phyloP scores from a whole-genome alignment of 192 early-diverging fungal species.

The Backusella morwellensis region DNA sequence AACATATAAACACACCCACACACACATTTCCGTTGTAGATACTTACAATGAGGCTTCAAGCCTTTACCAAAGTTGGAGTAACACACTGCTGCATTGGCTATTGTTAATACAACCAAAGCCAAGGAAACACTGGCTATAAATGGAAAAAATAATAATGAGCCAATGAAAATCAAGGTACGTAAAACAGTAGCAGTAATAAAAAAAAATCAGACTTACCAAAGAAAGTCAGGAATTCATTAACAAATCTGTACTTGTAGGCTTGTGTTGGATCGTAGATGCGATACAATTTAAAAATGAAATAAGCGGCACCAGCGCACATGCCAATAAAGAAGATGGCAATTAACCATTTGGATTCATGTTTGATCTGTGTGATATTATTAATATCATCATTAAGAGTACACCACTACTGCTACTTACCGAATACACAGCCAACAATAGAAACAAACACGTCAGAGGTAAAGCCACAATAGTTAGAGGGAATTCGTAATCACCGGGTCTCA shows the following conservation, averaged over 20 bases:
- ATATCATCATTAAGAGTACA: too few relatives aligned
- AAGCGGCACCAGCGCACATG: constrained; percentile 59
- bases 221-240: constrained; percentile 63
- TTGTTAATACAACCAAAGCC: constrained; percentile 43
- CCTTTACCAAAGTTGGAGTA: constrained; percentile 67
- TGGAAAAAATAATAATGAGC: not conserved
- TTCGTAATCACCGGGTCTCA: constrained; percentile 42
- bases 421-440: constrained; percentile 64
- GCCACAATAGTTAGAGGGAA: constrained; percentile 55
- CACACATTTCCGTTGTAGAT: not conserved
- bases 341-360: constrained; percentile 60
- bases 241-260: constrained; percentile 41
- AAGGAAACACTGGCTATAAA: constrained; percentile 39
- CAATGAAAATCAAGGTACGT: not conserved
- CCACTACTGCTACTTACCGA: constrained; percentile 38
- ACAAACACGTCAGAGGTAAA: constrained; percentile 53
- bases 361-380: constrained; percentile 35
- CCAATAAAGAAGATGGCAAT: constrained; percentile 62
- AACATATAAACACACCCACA: not conserved
- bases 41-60: constrained; percentile 54
- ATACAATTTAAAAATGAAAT: constrained; percentile 66
- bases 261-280: constrained; percentile 53
- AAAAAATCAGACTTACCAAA: constrained; percentile 53
- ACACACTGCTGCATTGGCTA: constrained; percentile 51
- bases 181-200: not conserved